Evolutionary conservation across 352 stramenopile genomes (phyloP), one percentile per base, ranked within the genome.

Genomic region (Phytophthora quininea): DNA sequence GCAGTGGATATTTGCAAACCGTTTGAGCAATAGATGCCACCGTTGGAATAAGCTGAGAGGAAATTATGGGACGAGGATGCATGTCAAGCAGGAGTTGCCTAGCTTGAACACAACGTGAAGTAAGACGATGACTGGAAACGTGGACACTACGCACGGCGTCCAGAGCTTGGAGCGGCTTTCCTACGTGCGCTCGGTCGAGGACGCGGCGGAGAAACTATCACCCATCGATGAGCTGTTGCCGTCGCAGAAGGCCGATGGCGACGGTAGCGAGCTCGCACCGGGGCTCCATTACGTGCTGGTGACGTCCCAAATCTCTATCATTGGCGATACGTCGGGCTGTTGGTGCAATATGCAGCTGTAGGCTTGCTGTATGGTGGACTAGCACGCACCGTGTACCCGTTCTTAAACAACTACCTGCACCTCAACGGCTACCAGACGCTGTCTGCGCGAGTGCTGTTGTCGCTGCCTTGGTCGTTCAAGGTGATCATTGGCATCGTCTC

Each of bases 331-430:
- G 73, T 90, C 47, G 84, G 79, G 9, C 49, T 95, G 15, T 64
- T 95, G 4, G 71, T 84, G 4, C 84, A 95, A 54, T 95, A 95
- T 64, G 80, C 76, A 35, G 69, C 75, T 15, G 76, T 95, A 3
- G 83, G 84, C 3, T 56, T 95, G 37, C 45, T 93, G 33, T 89
- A 84, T 54, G 83, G 84, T 24, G 68, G 77, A 29, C 58, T 93
- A 7, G 76, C 81, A 8, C 64, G 79, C n/a, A 87, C 76, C 0
- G 66, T 89, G 29, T 95, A 93, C 52, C 85, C 85, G 14, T 84
- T 93, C 35, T 58, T 95, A 19, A 88, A 90, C 63, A 87, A 86
- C 67, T 95, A 92, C 56, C 52, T 92, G 52, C 73, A 85, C 35
- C 74, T 92, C 66, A 79, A 90, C 52, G 83, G 83, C 47, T 86